Evolutionary conservation across 2,329 filamentous ascomycete genomes (phyloP).

Genomic region (Zymoseptoria tritici): DNA sequence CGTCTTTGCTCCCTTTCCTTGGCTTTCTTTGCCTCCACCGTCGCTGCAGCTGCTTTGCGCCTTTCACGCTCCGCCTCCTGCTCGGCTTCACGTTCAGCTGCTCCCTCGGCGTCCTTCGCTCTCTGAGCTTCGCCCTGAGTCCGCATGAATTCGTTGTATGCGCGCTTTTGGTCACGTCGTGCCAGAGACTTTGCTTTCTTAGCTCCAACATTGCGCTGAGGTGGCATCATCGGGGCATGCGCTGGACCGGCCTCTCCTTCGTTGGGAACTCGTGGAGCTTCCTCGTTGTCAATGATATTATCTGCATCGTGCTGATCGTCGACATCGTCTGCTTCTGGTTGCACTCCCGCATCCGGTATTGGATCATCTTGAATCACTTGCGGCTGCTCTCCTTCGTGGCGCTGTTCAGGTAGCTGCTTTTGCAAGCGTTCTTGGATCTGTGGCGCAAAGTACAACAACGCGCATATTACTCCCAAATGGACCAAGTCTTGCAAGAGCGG

Average conservation of each 20-base stretch:
- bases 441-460: slow-evolving; percentile 41
- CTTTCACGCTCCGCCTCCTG: slow-evolving; percentile 35
- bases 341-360: neutral
- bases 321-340: neutral
- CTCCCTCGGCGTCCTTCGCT: slow-evolving; percentile 35
- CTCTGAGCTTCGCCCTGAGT: slow-evolving; percentile 42
- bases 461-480: slow-evolving; percentile 38
- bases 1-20: slow-evolving; percentile 34
- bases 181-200: slow-evolving; percentile 45
- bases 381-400: neutral
- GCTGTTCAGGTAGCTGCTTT: neutral
- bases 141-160: slow-evolving; percentile 45
- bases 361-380: neutral
- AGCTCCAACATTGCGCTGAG: slow-evolving; percentile 34
- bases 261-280: neutral
- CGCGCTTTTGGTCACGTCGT: slow-evolving; percentile 35
- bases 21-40: slow-evolving; percentile 35
- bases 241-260: slow-evolving; percentile 30
- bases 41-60: slow-evolving; percentile 36
- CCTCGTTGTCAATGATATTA: neutral
- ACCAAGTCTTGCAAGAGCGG: slow-evolving; percentile 41
- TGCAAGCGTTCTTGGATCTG: slow-evolving; percentile 36
- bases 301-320: slow-evolving; percentile 4
- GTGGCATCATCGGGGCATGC: slow-evolving; percentile 12
- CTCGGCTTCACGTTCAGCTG: slow-evolving; percentile 39